A percentile compares a stretch with the other conserved stretches of the same genome.
Evolutionary conservation across 2,329 filamentous ascomycete genomes (phyloP).

Genomic region (Boeremia lycopersici): DNA sequence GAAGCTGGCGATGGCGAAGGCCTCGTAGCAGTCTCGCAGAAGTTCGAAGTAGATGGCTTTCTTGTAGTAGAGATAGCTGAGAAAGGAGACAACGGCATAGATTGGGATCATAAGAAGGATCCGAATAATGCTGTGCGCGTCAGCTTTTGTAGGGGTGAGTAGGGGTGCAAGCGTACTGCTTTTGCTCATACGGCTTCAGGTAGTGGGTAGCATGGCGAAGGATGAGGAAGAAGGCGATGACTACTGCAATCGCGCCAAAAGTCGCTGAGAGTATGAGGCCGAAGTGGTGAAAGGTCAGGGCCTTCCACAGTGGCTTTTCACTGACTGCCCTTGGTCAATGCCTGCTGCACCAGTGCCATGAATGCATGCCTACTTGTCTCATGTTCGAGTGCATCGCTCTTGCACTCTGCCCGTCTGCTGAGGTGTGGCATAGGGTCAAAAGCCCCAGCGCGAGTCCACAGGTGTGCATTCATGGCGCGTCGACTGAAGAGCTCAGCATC

Average conservation of each 20-base stretch:
- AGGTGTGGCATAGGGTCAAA: slow-evolving; percentile 5
- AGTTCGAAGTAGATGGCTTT: slow-evolving; percentile 82
- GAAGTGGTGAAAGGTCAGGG: slow-evolving; percentile 62
- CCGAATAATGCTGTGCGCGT: slow-evolving; percentile 71
- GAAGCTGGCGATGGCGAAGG: slow-evolving; percentile 86
- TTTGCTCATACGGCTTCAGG: slow-evolving; percentile 64
- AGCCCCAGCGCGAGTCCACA: slow-evolving; percentile 5
- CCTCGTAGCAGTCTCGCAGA: slow-evolving; percentile 84
- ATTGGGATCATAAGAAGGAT: slow-evolving; percentile 89
- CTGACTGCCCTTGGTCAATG: slow-evolving; percentile 33
- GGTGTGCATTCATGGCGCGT: slow-evolving; percentile 9
- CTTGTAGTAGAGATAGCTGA: slow-evolving; percentile 75
- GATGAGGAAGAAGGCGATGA: slow-evolving; percentile 61
- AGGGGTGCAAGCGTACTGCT: slow-evolving; percentile 54
- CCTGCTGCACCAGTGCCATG: not conserved
- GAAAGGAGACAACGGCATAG: slow-evolving; percentile 75
- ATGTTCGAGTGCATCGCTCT: slow-evolving; percentile 21
- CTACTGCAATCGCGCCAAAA: slow-evolving; percentile 59
- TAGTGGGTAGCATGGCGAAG: slow-evolving; percentile 65
- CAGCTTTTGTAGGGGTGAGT: slow-evolving; percentile 9
- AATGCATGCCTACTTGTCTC: slow-evolving; percentile 46
- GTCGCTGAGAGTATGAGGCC: slow-evolving; percentile 60
- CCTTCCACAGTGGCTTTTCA: slow-evolving; percentile 59
- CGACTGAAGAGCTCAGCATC: slow-evolving; percentile 6
- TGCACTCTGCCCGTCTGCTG: slow-evolving; percentile 14